Conservation (phyloP, 1,139 yeast genomes). For the Wickerhamomyces sp. region DNA sequence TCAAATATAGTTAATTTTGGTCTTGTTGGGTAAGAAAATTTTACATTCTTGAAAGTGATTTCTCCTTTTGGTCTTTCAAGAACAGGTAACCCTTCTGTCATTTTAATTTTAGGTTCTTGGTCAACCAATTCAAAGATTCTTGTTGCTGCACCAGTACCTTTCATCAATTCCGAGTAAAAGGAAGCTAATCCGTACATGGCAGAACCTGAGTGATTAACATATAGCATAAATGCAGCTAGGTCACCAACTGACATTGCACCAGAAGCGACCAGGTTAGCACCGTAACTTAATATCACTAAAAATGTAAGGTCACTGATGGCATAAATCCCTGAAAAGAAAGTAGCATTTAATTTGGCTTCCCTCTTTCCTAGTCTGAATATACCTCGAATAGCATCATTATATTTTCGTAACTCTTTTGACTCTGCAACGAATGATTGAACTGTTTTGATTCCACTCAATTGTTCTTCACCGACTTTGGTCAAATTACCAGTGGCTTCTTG, state of each 20-base stretch:
- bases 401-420: slow-evolving; percentile 53
- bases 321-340: slow-evolving; percentile 75
- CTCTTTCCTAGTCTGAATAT: slow-evolving; percentile 71
- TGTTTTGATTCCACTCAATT: slow-evolving; percentile 78
- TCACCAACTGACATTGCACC: slow-evolving; percentile 83
- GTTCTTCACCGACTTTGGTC: slow-evolving; percentile 90
- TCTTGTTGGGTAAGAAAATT: slow-evolving; percentile 84
- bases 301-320: slow-evolving; percentile 79
- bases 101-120: slow-evolving; percentile 62
- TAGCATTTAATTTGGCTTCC: slow-evolving; percentile 76
- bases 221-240: slow-evolving; percentile 87
- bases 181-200: slow-evolving; percentile 88
- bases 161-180: slow-evolving; percentile 91
- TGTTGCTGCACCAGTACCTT: slow-evolving; percentile 95
- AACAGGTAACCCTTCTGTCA: slow-evolving; percentile 51
- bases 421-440: slow-evolving; percentile 91
- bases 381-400: slow-evolving; percentile 66
- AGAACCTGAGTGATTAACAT: slow-evolving; percentile 87
- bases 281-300: slow-evolving; percentile 70
- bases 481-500: slow-evolving; percentile 85
- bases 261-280: slow-evolving; percentile 69
- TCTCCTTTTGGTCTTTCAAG: slow-evolving; percentile 38
- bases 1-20: slow-evolving; percentile 68
- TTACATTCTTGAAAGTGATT: slow-evolving; percentile 61
- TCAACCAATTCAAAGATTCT: slow-evolving; percentile 85